phyloP scores from a whole-genome alignment of 2,329 filamentous ascomycete species.

The Clathrospora elynae region DNA sequence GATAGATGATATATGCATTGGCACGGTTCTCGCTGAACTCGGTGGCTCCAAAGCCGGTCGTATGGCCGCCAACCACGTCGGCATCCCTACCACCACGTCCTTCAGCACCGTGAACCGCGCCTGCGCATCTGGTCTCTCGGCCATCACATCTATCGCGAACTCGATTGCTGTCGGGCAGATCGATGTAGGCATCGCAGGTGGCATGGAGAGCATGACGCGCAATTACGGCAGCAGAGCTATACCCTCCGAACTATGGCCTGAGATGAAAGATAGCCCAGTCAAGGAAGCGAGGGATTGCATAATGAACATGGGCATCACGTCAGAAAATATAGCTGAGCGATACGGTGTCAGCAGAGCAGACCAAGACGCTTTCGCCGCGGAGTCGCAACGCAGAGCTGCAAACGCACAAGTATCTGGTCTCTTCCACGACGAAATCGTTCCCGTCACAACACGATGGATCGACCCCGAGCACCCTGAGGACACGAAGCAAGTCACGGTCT shows the following conservation, averaged over 20 bases:
- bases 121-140: constrained; percentile 77
- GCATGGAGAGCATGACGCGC: constrained; percentile 95
- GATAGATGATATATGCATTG: constrained; percentile 82
- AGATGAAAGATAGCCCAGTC: constrained; percentile 65
- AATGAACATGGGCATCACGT: constrained; percentile 92
- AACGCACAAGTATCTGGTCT: constrained; percentile 69
- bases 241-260: constrained; percentile 78
- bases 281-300: constrained; percentile 82
- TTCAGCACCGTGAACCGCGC: constrained; percentile 90
- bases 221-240: constrained; percentile 90
- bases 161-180: constrained; percentile 77
- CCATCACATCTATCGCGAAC: constrained; percentile 74
- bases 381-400: constrained; percentile 74
- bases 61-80: constrained; percentile 86
- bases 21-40: constrained; percentile 87
- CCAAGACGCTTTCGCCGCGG: constrained; percentile 81
- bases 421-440: constrained; percentile 80
- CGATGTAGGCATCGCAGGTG: constrained; percentile 76
- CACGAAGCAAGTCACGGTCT: constrained; percentile 67
- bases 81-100: constrained; percentile 71
- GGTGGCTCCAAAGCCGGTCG: constrained; percentile 88
- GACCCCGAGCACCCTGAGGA: constrained; percentile 61
- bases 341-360: constrained; percentile 75
- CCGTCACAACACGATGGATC: constrained; percentile 73
- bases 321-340: constrained; percentile 81